Percentiles rank a stretch among this genome's conserved stretches.
These are phyloP conservation scores for Acer yangbiense DNA, from an alignment of 345 rosid genomes.

Conservation along the genomic window DNA sequence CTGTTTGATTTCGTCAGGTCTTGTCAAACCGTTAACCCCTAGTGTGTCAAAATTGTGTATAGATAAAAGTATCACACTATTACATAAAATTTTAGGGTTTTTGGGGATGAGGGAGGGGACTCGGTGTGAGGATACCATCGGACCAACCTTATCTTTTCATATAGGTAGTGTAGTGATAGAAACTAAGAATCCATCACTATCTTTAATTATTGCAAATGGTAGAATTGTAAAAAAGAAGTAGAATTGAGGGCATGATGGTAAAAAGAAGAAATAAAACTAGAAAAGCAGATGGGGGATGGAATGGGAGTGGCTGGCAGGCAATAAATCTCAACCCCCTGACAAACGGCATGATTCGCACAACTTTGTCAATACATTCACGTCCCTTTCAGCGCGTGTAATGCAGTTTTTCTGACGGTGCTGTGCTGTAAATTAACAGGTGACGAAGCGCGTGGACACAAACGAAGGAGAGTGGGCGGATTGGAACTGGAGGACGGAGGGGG, in stretches of 20 bases:
- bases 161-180: no score
- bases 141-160: no score
- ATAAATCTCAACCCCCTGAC: neutral
- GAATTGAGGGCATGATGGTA: neutral
- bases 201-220: no score
- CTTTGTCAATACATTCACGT: neutral
- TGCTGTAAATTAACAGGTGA: slow-evolving; percentile 50
- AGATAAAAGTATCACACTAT: no score
- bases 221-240: neutral
- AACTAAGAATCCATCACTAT: no score
- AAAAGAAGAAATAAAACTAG: neutral
- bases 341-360: neutral
- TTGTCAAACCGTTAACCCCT: no score
- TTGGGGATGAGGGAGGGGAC: no score
- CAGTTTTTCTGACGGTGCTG: no score
- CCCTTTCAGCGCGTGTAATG: neutral
- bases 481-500: slow-evolving; percentile 99
- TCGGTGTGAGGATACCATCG: no score
- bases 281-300: neutral
- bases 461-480: slow-evolving; percentile 71
- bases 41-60: no score
- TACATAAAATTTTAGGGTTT: no score
- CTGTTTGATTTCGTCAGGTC: no score
- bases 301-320: neutral
- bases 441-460: slow-evolving; percentile 82